Evolutionary conservation across 1,284 basidiomycete genomes (phyloP), one percentile per base, ranked within the genome.

Genomic region (Leccinum pachyderme): DNA sequence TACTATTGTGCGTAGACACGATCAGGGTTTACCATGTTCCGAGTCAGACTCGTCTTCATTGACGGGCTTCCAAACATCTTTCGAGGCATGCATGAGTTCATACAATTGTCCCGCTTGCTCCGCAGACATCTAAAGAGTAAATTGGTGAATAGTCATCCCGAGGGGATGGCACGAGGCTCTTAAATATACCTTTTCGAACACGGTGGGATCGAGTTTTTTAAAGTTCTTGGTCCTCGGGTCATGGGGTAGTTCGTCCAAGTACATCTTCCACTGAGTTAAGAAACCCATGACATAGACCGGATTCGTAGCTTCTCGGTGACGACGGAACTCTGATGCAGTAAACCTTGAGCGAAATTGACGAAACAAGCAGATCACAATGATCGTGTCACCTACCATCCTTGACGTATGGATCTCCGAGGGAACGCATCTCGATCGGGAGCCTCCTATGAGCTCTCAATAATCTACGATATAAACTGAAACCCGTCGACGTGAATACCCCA

Each of bases 21-120:
- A 47, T 66, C 51, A 68, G 28, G 59, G 55, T 54, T 52, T 55
- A 33, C 50, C 43, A 59, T 32, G 53, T 51, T 57, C 50, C 15
- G 32, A 18, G 33, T 59, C 47, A 37, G 6, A 31, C 25, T 24
- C 35, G 55, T 58, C 56, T 43, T 58, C 55, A 6, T 28, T 29
- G 32, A 75, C 69, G 18, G 81, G 76, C 68, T 88, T 93, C 91
- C 90, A 95, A 12, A 95, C 79, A 56, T 88, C 87, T 67, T 91
- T 92, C 0, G 92, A 87, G 1, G 86, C 90, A 61, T 92, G 87
- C 91, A 95, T 93, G 56, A 98, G 79, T 70, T 95, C 93, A 67
- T 95, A 93, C 44, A 97, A 73, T 70, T 97, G 94, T 1, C 90
- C 90, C 5, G 96, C 77, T 70, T 97, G 94, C 69, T 95, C 89